phyloP scores from a whole-genome alignment of 768 basidiomycete genomes.

The Tremella fuciformis region DNA sequence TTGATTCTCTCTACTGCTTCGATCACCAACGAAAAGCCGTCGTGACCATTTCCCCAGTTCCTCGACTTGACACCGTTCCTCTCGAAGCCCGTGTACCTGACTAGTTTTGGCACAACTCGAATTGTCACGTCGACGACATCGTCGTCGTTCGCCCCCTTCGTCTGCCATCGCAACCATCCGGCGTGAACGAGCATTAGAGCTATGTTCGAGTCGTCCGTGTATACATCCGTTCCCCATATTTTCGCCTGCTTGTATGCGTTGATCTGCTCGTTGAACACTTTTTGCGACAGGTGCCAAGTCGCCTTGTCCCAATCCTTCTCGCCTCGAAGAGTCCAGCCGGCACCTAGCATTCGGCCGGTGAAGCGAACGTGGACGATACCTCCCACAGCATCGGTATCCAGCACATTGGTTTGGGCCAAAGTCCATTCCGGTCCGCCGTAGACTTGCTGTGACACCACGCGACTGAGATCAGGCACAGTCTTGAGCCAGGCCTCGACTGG shows the following conservation, averaged over 20 bases:
- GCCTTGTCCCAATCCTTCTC: conserved; percentile 43
- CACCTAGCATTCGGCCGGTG: conserved; percentile 30
- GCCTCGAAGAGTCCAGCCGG: conserved; percentile 35
- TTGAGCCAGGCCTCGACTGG: conserved; percentile 43
- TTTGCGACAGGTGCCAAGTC: background rate
- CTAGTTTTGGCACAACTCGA: conserved; percentile 50
- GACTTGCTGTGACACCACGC: conserved; percentile 19
- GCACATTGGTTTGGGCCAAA: conserved; percentile 17
- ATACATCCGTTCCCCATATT: conserved; percentile 55
- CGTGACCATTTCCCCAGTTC: conserved; percentile 56
- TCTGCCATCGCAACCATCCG: conserved; percentile 52
- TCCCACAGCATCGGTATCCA: conserved; percentile 20
- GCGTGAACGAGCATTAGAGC: conserved; percentile 52
- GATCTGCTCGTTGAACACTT: conserved; percentile 7
- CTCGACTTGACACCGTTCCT: conserved; percentile 51
- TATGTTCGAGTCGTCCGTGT: conserved; percentile 56
- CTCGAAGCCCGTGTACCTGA: conserved; percentile 52
- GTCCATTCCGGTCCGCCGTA: conserved; percentile 39
- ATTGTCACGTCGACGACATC: conserved; percentile 46
- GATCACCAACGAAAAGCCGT: conserved; percentile 53
- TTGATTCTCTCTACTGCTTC: conserved; percentile 48
- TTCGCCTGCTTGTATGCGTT: conserved; percentile 27
- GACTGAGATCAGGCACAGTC: conserved; percentile 24
- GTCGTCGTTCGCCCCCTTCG: background rate
- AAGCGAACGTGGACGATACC: conserved; percentile 38